phyloP scores from a whole-genome alignment of 768 basidiomycete species.

The Lactifluus volemus region DNA sequence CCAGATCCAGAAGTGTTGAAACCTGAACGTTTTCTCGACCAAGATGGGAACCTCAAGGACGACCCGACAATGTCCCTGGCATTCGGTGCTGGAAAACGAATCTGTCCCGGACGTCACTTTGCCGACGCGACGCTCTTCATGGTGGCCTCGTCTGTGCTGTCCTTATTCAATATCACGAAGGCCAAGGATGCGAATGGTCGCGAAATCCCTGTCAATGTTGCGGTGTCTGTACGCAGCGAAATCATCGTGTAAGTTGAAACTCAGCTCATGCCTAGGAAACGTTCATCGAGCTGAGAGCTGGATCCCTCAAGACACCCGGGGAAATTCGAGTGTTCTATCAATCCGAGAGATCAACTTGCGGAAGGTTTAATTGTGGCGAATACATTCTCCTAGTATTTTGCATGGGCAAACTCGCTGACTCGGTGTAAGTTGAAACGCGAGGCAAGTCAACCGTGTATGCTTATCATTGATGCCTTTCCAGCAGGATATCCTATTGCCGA shows the following conservation, averaged over 20 bases:
- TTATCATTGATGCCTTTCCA: background rate
- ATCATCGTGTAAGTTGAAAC: background rate
- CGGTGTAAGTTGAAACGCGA: background rate
- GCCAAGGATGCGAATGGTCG: background rate
- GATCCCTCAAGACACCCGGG: background rate
- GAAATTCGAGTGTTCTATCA: constrained; percentile 2
- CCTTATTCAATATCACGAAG: background rate
- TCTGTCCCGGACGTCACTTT: constrained; percentile 11
- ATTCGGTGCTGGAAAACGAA: background rate
- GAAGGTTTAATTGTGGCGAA: background rate
- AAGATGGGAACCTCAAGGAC: background rate
- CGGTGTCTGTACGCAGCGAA: background rate
- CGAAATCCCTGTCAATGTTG: background rate
- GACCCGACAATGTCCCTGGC: background rate
- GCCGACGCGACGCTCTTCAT: constrained; percentile 5
- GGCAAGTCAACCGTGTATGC: background rate
- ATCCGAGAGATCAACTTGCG: background rate
- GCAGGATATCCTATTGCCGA: constrained; percentile 3
- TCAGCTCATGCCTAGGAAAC: too few relatives aligned
- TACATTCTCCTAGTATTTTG: background rate
- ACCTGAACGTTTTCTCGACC: background rate
- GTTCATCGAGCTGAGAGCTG: too few relatives aligned
- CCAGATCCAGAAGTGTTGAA: constrained; percentile 6
- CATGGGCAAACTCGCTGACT: background rate
- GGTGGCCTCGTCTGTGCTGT: background rate